phyloP scores from a whole-genome alignment of 2,329 filamentous ascomycete species.

The Ceratocystis eucalypticola region DNA sequence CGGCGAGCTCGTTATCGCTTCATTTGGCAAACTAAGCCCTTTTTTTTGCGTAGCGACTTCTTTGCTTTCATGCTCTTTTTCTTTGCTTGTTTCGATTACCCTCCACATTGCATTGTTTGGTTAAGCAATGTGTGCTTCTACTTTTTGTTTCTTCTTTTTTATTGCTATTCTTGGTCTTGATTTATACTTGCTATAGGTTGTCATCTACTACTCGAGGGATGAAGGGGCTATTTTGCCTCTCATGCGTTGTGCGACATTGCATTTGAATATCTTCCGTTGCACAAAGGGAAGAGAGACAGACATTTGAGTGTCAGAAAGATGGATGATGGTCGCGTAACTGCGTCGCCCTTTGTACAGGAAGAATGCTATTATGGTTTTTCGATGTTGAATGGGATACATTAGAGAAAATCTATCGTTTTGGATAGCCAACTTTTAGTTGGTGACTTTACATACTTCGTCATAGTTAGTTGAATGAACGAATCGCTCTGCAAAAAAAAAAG shows the following conservation, averaged over 20 bases:
- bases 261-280: background rate
- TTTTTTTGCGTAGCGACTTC: background rate
- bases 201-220: background rate
- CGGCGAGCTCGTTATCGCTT: background rate
- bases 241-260: background rate
- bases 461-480: too few relatives aligned
- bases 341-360: background rate
- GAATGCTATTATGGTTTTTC: too few relatives aligned
- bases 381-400: too few relatives aligned
- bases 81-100: background rate
- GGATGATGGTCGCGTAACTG: too few relatives aligned
- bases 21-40: background rate
- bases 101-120: background rate
- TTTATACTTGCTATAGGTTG: background rate
- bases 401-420: too few relatives aligned
- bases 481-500: too few relatives aligned
- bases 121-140: background rate
- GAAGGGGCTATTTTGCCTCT: background rate
- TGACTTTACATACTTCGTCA: too few relatives aligned
- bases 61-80: background rate
- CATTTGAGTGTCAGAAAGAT: too few relatives aligned
- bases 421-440: too few relatives aligned
- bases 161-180: background rate
- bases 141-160: background rate
- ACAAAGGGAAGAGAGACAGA: background rate